Percentiles rank a stretch among this genome's conserved stretches.
phyloP scores from a whole-genome alignment of 371 early-diverging fungal genomes.

The Circinella minor region DNA sequence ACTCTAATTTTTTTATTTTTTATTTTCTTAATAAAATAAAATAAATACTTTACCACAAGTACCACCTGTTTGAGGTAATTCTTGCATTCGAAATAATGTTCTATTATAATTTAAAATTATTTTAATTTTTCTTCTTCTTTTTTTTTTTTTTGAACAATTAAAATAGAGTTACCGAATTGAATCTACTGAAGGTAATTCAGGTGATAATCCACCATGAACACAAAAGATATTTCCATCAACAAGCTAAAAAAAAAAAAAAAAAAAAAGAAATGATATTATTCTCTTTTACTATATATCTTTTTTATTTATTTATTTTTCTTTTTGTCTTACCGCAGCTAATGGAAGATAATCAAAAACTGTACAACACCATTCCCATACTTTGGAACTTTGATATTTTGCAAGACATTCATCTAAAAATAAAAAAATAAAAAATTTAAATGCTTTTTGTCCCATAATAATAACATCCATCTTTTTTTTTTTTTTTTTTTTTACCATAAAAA shows the following conservation, averaged over 20 bases:
- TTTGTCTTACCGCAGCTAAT: conserved; percentile 83
- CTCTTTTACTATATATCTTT: background rate
- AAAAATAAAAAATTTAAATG: too few relatives aligned
- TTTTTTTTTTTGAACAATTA: background rate
- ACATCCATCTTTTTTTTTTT: too few relatives aligned
- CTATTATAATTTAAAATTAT: conserved; percentile 21
- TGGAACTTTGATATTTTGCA: conserved; percentile 96
- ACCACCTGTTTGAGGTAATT: conserved; percentile 53
- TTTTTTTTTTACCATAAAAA: conserved; percentile 97
- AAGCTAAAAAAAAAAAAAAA: conserved; percentile 28
- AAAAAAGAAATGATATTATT: too few relatives aligned
- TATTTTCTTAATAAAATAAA: background rate
- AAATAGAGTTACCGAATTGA: conserved; percentile 43
- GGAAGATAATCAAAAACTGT: conserved; percentile 99
- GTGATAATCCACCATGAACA: conserved; percentile 98
- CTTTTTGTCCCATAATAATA: too few relatives aligned
- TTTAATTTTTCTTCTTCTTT: too few relatives aligned
- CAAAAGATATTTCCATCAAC: conserved; percentile 77
- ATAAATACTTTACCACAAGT: conserved; percentile 44
- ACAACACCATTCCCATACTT: conserved; percentile 99
- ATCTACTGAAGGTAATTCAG: conserved; percentile 76
- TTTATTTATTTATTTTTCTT: background rate
- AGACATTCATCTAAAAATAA: conserved; percentile 64
- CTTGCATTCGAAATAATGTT: conserved; percentile 55
- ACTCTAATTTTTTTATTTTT: too few relatives aligned